Conservation (phyloP, 2,329 filamentous ascomycete species). For the Pseudopyrenochaeta lycopersici region DNA sequence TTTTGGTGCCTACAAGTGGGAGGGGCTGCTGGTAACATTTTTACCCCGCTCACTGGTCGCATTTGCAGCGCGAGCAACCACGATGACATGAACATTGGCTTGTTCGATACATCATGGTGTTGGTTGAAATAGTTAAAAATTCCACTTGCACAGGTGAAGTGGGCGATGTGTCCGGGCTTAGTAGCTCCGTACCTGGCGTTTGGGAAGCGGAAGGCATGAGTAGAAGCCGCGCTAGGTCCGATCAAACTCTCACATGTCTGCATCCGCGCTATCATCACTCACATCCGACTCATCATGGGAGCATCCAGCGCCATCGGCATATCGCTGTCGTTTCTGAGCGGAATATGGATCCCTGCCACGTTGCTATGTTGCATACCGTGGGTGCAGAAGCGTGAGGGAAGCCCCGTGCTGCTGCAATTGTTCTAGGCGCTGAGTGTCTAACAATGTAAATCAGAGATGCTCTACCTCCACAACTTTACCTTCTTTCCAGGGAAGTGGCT, state of each 20-base stretch:
- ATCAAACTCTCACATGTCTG: not conserved
- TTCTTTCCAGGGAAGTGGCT: constrained; percentile 48
- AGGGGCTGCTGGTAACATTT: no score
- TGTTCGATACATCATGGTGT: no score
- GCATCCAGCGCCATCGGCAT: constrained; percentile 28
- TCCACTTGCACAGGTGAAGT: no score
- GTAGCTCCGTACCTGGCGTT: not conserved
- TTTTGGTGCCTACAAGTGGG: no score
- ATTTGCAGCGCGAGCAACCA: no score
- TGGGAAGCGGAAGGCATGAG: no score
- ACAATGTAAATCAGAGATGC: constrained; percentile 37
- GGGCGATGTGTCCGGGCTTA: no score
- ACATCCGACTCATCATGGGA: constrained; percentile 26
- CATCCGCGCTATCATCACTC: constrained; percentile 5
- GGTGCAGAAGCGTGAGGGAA: constrained; percentile 46
- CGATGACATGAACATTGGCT: no score
- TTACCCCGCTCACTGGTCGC: no score
- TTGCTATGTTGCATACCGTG: constrained; percentile 47
- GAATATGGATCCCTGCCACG: constrained; percentile 46
- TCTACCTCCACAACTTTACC: constrained; percentile 47
- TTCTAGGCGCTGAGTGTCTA: not conserved
- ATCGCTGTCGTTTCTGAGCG: constrained; percentile 37
- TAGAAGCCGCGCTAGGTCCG: not conserved
- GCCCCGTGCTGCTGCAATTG: constrained; percentile 1
- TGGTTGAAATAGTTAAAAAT: no score